Percentiles rank a stretch among this genome's conserved stretches.
These are phyloP conservation scores for Pharus latifolius DNA, from an alignment of 176 grass and related monocot genomes.

Conservation along the genomic window DNA sequence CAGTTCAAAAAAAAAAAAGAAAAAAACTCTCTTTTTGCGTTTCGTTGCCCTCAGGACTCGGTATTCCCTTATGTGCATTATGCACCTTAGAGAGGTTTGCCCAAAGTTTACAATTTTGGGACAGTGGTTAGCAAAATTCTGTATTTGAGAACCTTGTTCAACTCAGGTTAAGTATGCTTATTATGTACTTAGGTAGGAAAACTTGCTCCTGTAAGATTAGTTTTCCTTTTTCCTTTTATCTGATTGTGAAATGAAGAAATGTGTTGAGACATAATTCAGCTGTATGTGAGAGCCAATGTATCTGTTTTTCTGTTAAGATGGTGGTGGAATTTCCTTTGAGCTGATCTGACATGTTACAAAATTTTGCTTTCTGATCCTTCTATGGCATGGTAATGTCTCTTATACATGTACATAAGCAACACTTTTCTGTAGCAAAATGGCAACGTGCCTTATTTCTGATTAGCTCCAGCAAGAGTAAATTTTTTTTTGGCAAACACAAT, in stretches of 20 bases:
- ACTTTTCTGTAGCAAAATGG: neutral
- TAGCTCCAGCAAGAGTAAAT: too few relatives aligned
- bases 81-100: neutral
- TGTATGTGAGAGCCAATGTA: neutral
- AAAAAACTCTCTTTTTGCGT: too few relatives aligned
- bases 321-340: neutral
- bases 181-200: slow-evolving; percentile 18
- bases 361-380: neutral
- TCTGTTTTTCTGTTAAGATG: neutral
- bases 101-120: neutral
- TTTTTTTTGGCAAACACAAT: too few relatives aligned
- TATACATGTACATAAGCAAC: neutral
- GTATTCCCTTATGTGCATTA: slow-evolving; percentile 20
- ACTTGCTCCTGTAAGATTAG: slow-evolving; percentile 21
- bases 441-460: too few relatives aligned
- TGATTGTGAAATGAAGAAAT: slow-evolving; percentile 17
- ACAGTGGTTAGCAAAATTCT: neutral
- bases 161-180: slow-evolving; percentile 3
- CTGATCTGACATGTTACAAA: neutral
- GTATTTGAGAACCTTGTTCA: neutral
- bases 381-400: too few relatives aligned
- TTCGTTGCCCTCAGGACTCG: neutral
- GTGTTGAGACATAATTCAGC: neutral
- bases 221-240: neutral
- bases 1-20: too few relatives aligned